Evolutionary conservation across 768 basidiomycete genomes (phyloP), one percentile per base, ranked within the genome.

Genomic region (Lepiota brunneoincarnata): DNA sequence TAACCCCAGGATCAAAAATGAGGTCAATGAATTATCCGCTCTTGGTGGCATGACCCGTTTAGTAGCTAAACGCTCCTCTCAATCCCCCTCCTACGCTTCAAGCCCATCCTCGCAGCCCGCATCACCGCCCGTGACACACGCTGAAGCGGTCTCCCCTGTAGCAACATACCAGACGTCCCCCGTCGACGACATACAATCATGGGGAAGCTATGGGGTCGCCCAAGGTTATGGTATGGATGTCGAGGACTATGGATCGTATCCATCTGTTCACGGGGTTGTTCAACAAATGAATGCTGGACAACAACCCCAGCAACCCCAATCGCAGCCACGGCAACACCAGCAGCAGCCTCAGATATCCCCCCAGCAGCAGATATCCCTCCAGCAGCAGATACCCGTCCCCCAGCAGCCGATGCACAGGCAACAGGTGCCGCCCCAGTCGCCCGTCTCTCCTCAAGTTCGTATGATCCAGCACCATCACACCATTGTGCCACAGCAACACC

Each of bases 41-140:
- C 75, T 87, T 10, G 81, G 83, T 20, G 85, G 86, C 2, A 80
- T 80, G 69, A 86, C 84, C 7, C 76, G 84, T 18, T 75, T 87
- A 2, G 79, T 88, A 0, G 68, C 83, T 0, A 73, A 81, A 12
- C 75, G 78, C 57, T 67, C 75, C 17, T 73, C 77, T 17, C 70
- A 72, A 5, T 75, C 81, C 0, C 75, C 81, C 0, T 75, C 80
- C 2, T 68, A 72, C 39, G 67, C 72, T 15, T 71, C 77, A 5
- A 76, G 76, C 46, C 77, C 78, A 15, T 58, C 65, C 11, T 74
- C 78, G 3, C 75, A 76, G 40, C 72, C 75, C 15, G 71, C 75
- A n/a, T 76, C 78, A 2, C 77, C 80, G n/a, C 71, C 74, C 60
- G 62, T 37, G 49, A 61, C 36, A 58, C 65, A 43, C 49, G 1